These are phyloP conservation scores for Medicago ruthenica DNA, from an alignment of 306 rosid species.

Conservation along the genomic window DNA sequence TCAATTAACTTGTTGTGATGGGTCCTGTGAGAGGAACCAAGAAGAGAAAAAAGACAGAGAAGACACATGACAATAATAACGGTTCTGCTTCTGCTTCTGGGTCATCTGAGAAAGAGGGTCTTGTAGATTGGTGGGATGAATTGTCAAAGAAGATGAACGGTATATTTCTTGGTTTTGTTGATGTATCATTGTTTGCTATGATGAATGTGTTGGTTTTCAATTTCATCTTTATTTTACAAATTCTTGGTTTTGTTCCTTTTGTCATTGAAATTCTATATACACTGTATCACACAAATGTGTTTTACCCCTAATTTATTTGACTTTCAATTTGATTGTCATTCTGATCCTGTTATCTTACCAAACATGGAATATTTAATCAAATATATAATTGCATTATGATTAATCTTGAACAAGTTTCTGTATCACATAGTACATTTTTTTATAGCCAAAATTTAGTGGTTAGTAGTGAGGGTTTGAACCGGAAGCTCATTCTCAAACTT, in stretches of 20 bases:
- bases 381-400: constrained; percentile 28
- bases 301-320: constrained; percentile 60
- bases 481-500: neutral
- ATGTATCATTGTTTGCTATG: constrained; percentile 1
- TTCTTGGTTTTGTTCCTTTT: constrained; percentile 31
- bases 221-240: constrained; percentile 37
- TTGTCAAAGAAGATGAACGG: constrained; percentile 72
- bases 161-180: constrained; percentile 33
- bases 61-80: constrained; percentile 33
- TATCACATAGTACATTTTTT: constrained; percentile 10
- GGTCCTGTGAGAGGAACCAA: constrained; percentile 80
- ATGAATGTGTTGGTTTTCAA: constrained; percentile 41
- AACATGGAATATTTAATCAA: constrained; percentile 39
- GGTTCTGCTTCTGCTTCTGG: constrained; percentile 80
- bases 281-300: constrained; percentile 40
- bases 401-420: constrained; percentile 19
- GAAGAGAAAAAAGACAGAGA: constrained; percentile 81
- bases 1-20: constrained; percentile 64
- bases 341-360: constrained; percentile 38
- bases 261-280: constrained; percentile 42
- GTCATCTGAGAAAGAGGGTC: constrained; percentile 71
- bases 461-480: neutral
- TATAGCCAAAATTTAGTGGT: neutral
- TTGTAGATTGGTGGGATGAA: constrained; percentile 86
- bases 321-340: constrained; percentile 36